phyloP scores from a whole-genome alignment of 352 stramenopile genomes.

The Phytophthora sp. region DNA sequence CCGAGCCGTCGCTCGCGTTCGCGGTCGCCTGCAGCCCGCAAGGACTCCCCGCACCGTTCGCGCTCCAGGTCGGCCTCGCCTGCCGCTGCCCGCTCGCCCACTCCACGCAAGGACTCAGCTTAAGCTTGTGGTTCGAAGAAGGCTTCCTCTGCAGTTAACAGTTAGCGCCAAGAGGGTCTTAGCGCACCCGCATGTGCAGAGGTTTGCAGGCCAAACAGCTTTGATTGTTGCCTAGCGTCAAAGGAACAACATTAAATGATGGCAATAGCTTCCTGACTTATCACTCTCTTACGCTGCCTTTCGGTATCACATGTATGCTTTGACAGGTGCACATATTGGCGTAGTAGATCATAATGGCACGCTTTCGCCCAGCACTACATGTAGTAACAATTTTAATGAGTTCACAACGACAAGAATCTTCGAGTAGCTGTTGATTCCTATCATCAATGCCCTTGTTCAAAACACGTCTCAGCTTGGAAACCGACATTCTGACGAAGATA shows the following conservation, averaged over 20 bases:
- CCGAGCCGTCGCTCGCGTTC: constrained; percentile 69
- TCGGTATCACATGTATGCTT: background rate
- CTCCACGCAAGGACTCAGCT: constrained; percentile 74
- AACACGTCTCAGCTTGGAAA: background rate
- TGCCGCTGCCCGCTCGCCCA: constrained; percentile 55
- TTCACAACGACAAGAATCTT: too few species aligned
- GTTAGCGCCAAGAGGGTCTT: constrained; percentile 10
- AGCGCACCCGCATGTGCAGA: constrained; percentile 14
- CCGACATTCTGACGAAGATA: background rate
- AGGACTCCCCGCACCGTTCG: constrained; percentile 70
- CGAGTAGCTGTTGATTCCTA: too few species aligned
- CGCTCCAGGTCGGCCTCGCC: constrained; percentile 72
- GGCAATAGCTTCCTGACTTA: constrained; percentile 37
- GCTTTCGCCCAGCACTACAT: too few species aligned
- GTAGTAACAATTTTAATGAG: too few species aligned
- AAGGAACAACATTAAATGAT: constrained; percentile 32
- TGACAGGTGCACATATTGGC: too few species aligned
- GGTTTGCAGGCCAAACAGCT: constrained; percentile 6
- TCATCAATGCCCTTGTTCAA: too few species aligned
- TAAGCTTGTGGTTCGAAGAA: constrained; percentile 48
- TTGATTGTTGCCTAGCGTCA: constrained; percentile 35
- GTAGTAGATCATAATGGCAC: too few species aligned
- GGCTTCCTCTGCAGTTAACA: background rate
- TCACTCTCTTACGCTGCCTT: background rate
- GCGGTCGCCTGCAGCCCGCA: constrained; percentile 64